Base-by-base conservation (phyloP, 2,329 filamentous ascomycete genomes). In the Aureobasidium pullulans region DNA sequence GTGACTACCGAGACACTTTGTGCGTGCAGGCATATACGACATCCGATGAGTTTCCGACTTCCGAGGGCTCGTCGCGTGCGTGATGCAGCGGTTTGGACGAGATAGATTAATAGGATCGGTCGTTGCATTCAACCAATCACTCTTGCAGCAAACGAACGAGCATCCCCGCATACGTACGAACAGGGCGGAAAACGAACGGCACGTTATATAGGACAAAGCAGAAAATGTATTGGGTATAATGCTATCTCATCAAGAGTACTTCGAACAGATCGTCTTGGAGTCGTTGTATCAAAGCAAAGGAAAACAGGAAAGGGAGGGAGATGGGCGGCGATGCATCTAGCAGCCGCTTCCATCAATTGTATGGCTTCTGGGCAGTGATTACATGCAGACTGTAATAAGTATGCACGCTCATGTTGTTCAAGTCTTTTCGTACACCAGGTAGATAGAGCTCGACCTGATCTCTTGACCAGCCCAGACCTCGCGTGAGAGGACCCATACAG, bases 391-490 rank as follows among this genome's bases (percentile, higher is more conserved):
- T 59, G 42, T 72, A 73, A 57, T 73, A 73, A 4, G 70, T 69
- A 62, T 72, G 71, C 10, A 73, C 71, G 54, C 65, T 66, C 61
- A 63, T 66, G 57, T 73, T 65, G 57, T 64, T 67, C 53, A 73
- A 62, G 58, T 73, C 71, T 19, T 63, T 64, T 40, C 66, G 63
- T 16, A 71, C 66, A 59, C 66, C 66, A 29, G 70, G 70, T 2
- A 72, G 67, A 48, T 78, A 69, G 7, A 77, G 67, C 52, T 77
- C 73, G 4, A 78, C 75, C 62, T 78, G 75, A 32, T 75, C 71
- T 29, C 72, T 66, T 40, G 64, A 71, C 76, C 75, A 78, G 10
- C 72, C 72, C 23, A 77, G 64, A 3, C 67, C 71, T 31, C 73
- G 63, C 1, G 74, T 77, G 43, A 77, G 49, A 2, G 57, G 57